A percentile compares a stretch with the other conserved stretches of the same genome.
Evolutionary conservation across 225 moss, liverwort and hornwort species (phyloP).

Genomic region (Anthoceros angustus): DNA sequence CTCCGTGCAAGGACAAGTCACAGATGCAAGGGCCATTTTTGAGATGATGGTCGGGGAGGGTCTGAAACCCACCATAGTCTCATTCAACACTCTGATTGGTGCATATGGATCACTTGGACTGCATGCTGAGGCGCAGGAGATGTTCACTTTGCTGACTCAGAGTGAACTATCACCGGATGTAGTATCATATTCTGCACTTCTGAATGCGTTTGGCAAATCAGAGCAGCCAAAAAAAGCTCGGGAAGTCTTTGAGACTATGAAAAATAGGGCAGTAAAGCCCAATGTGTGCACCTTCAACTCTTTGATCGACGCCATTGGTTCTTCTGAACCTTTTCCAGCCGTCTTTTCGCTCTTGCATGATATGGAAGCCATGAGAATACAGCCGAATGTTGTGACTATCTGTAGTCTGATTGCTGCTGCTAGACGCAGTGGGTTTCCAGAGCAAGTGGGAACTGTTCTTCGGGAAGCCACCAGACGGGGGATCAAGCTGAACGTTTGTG

Average conservation of each 20-base stretch:
- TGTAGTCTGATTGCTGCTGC: slow-evolving; percentile 77
- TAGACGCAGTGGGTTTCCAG: slow-evolving; percentile 38
- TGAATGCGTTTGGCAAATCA: slow-evolving; percentile 79
- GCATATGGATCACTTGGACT: slow-evolving; percentile 60
- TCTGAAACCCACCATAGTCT: slow-evolving; percentile 57
- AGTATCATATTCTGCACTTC: slow-evolving; percentile 71
- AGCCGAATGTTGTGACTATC: slow-evolving; percentile 69
- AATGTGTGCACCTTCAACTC: slow-evolving; percentile 76
- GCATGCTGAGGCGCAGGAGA: slow-evolving; percentile 49
- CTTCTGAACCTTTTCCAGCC: slow-evolving; percentile 45
- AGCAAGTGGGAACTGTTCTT: slow-evolving; percentile 45
- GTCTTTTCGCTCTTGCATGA: slow-evolving; percentile 64
- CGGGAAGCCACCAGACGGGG: slow-evolving; percentile 41
- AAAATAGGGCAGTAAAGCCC: slow-evolving; percentile 49
- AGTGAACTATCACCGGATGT: slow-evolving; percentile 75
- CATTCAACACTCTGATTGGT: slow-evolving; percentile 75
- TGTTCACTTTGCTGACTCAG: slow-evolving; percentile 39
- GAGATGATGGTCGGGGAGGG: slow-evolving; percentile 70
- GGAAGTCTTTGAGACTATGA: slow-evolving; percentile 59
- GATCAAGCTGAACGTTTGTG: slow-evolving; percentile 47
- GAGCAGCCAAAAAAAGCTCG: slow-evolving; percentile 68
- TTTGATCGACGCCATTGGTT: slow-evolving; percentile 49
- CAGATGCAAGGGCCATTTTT: slow-evolving; percentile 40
- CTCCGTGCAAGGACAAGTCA: slow-evolving; percentile 46
- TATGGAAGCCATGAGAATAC: slow-evolving; percentile 60